phyloP scores from a whole-genome alignment of 1,284 basidiomycete species.

The Testicularia cyperi region DNA sequence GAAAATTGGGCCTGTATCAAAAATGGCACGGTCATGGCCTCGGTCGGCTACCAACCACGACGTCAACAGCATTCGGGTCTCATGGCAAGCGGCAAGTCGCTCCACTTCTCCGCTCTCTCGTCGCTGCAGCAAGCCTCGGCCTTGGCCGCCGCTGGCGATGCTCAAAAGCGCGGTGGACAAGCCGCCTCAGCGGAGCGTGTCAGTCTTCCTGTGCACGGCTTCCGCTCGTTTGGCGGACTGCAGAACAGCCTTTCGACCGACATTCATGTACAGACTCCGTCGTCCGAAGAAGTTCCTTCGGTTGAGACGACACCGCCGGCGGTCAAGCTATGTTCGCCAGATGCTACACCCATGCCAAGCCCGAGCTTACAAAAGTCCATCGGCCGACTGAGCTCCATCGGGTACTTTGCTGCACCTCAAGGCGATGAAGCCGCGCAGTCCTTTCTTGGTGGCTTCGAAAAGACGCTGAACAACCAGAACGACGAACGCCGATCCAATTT shows the following conservation, averaged over 20 bases:
- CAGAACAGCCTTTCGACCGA: conserved; percentile 19
- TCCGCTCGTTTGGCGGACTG: conserved; percentile 49
- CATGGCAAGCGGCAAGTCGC: conserved; percentile 35
- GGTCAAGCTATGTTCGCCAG: conserved; percentile 26
- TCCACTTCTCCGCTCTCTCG: conserved; percentile 34
- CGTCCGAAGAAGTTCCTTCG: not conserved
- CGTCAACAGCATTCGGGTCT: conserved; percentile 33
- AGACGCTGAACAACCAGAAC: no score
- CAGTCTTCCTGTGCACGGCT: conserved; percentile 43
- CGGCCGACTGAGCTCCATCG: no score
- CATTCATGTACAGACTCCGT: not conserved
- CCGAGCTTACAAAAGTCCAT: conserved; percentile 40
- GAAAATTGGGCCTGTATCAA: conserved; percentile 50
- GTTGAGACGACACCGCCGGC: conserved; percentile 16
- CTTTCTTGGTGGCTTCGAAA: no score
- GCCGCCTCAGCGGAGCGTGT: conserved; percentile 16
- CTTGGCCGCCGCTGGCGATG: no score
- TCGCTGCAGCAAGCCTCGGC: conserved; percentile 24
- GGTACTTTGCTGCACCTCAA: no score
- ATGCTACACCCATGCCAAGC: conserved; percentile 50
- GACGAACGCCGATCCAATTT: no score
- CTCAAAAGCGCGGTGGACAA: no score
- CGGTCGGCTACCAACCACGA: conserved; percentile 27
- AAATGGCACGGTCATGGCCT: conserved; percentile 32
- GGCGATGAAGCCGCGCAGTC: no score